Evolutionary conservation across 495 filamentous ascomycete species (phyloP).

Genomic region (Penicillium daleae): DNA sequence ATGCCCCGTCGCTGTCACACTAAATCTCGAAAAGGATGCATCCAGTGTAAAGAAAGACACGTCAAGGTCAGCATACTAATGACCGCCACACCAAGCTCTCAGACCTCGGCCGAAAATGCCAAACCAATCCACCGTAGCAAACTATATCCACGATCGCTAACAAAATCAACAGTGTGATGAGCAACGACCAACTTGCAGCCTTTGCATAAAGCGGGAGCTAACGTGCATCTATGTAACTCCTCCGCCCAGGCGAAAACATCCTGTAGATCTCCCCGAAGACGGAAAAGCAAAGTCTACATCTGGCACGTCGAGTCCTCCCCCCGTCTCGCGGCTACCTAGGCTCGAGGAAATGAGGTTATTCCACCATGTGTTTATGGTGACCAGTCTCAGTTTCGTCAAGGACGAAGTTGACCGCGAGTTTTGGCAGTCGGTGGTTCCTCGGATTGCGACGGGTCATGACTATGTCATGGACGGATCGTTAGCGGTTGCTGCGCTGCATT

Average conservation of each 20-base stretch:
- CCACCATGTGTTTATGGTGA: slow-evolving; percentile 8
- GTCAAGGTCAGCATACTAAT: slow-evolving; percentile 18
- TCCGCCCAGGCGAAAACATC: slow-evolving; percentile 13
- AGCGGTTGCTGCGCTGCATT: slow-evolving; percentile 19
- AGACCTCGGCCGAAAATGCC: background rate
- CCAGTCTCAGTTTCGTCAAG: slow-evolving; percentile 13
- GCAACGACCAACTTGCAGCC: slow-evolving; percentile 16
- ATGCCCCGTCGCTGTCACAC: slow-evolving; percentile 25
- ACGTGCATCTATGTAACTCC: slow-evolving; percentile 17
- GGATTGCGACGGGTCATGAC: slow-evolving; percentile 13
- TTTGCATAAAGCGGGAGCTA: slow-evolving; percentile 14
- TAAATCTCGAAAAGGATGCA: slow-evolving; percentile 19
- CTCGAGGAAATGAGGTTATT: slow-evolving; percentile 20
- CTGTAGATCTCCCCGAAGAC: background rate
- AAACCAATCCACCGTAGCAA: background rate
- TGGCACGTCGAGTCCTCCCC: background rate
- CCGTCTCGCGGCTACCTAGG: slow-evolving; percentile 9
- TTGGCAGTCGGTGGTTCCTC: slow-evolving; percentile 14
- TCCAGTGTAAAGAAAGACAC: slow-evolving; percentile 22
- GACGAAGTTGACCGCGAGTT: slow-evolving; percentile 15
- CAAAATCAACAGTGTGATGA: slow-evolving; percentile 16
- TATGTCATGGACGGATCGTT: slow-evolving; percentile 18
- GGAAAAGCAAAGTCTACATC: background rate
- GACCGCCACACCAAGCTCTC: background rate
- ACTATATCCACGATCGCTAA: background rate